Base-by-base conservation (phyloP, 768 basidiomycete genomes). In the Melanogaster broomeanus region DNA sequence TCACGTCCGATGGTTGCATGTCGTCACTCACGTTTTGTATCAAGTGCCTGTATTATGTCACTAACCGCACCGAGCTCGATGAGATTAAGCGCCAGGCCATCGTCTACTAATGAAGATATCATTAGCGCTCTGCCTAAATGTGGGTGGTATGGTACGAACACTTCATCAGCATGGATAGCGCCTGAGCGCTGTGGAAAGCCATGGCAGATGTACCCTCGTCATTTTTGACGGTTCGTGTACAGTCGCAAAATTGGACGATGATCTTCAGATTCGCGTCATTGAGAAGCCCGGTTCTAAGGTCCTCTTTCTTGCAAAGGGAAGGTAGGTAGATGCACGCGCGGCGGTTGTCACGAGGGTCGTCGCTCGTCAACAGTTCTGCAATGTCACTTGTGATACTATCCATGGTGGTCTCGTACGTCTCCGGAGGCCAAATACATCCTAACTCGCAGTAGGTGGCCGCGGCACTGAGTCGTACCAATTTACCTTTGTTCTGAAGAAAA, bases 291-390 rank as follows among this genome's bases (percentile, higher is more conserved):
- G 24, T 19, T 34, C 37, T 58, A 25, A 69, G 35, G 2, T 53
- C 52, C 3, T 21, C 0, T 15, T 53, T 44, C 33, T 66, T 63
- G 52, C 61, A 69, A 34, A 68, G 64, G 7, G 66, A 61, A 0
- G 68, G 68, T 5, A 68, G 27, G 38, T 53, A 69, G 4, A 55
- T 59, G 57, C 68, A 69, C 28, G 57, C 66, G 3, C 64, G 66
- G 39, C 35, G 18, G 28, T 52, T 51, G 8, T n/a, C n/a, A 6
- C 48, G 55, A 40, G 41, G 28, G 7, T 63, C 37, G 4, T 31
- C 15, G 13, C 42, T 39, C 6, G 51, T 35, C 24, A 68, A 53
- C 22, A 70, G 53, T 3, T 18, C 42, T 8, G 57, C 39, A 3
- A 67, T 41, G 7, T 65, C 56, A 2, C 31, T 18, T 1, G 31